Base-by-base conservation (phyloP, 2,329 filamentous ascomycete species). In the Colletotrichum ledebouriae region DNA sequence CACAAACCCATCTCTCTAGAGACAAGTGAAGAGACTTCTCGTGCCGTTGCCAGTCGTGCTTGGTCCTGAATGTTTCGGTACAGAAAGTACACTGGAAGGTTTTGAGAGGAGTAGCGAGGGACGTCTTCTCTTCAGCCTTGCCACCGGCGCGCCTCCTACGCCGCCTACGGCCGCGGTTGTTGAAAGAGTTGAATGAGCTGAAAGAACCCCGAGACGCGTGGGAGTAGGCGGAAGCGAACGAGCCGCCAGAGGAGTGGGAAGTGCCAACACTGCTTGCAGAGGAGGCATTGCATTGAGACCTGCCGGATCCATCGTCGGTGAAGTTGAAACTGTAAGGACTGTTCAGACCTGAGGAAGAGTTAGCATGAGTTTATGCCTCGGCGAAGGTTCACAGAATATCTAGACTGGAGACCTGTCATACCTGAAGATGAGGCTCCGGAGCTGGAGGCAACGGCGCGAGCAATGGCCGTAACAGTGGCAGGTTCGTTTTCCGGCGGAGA, bases 1-100 rank as follows among this genome's bases (percentile, higher is more conserved):
- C 84, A 74, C 86, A 92, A 68, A 89, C 87, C 91, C 85, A 93
- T 64, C 84, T 84, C 79, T 88, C 89, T 0, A 91, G 86, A 6
- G 87, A 92, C 72, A 87, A 78, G 75, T 87, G 90, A 71, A 89
- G 81, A 58, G 88, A 89, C 72, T 90, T 90, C 74, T 93, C 90
- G 75, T 93, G 90, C 67, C 90, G 82, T 73, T 90, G 88, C 89
- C 89, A 91, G 76, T 91, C 89, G 73, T 91, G 87, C 75, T 91
- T 91, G 3, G 88, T 90, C 71, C 88, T 82, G 77, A 90, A 91
- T 0, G 87, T 89, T 71, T 90, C 88, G 6, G 89, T 90, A 76
- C 89, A 91, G 81, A 91, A 91, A 70, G 89, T 91, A 76, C 89
- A 91, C 76, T 90, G 88, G 76, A 86, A 89, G 2, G 86, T 87